Evolutionary conservation across 2,329 filamentous ascomycete species (phyloP).

Genomic region (Paracamarosporium sp.): DNA sequence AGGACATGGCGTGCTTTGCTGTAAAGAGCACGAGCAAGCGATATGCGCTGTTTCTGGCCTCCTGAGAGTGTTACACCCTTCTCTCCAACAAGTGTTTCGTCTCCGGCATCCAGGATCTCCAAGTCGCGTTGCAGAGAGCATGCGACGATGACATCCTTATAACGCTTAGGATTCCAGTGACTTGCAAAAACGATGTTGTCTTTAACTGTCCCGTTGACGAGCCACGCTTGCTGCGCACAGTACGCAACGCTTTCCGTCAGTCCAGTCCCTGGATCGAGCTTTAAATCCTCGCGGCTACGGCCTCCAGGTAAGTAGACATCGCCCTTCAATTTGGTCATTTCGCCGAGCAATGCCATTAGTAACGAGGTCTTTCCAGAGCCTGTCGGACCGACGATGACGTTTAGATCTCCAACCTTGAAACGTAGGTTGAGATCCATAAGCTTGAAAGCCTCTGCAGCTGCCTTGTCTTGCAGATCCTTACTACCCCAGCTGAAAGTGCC

Average conservation of each 20-base stretch:
- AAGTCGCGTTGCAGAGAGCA: conserved; percentile 92
- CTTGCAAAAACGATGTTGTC: conserved; percentile 95
- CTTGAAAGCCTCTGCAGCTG: conserved; percentile 71
- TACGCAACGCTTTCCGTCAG: conserved; percentile 93
- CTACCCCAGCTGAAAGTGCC: conserved; percentile 91
- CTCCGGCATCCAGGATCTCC: conserved; percentile 88
- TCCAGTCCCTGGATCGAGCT: conserved; percentile 79
- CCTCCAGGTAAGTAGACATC: conserved; percentile 85
- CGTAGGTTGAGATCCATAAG: conserved; percentile 83
- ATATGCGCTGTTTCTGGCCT: conserved; percentile 97
- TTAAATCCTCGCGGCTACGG: conserved; percentile 83
- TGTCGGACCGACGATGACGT: conserved; percentile 90
- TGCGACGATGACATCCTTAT: conserved; percentile 85
- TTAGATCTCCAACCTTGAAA: conserved; percentile 85
- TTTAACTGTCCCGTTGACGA: conserved; percentile 93
- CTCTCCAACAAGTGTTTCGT: conserved; percentile 93
- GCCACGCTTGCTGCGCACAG: conserved; percentile 95
- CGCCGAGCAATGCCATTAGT: conserved; percentile 92
- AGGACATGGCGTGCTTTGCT: conserved; percentile 90
- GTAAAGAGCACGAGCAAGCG: conserved; percentile 95
- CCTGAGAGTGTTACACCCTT: conserved; percentile 97
- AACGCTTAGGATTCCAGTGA: conserved; percentile 79
- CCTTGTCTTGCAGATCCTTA: conserved; percentile 58
- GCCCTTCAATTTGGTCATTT: conserved; percentile 88
- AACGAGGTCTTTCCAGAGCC: conserved; percentile 95